phyloP scores from a whole-genome alignment of 2,329 filamentous ascomycete genomes.

The Exophiala viscosa region DNA sequence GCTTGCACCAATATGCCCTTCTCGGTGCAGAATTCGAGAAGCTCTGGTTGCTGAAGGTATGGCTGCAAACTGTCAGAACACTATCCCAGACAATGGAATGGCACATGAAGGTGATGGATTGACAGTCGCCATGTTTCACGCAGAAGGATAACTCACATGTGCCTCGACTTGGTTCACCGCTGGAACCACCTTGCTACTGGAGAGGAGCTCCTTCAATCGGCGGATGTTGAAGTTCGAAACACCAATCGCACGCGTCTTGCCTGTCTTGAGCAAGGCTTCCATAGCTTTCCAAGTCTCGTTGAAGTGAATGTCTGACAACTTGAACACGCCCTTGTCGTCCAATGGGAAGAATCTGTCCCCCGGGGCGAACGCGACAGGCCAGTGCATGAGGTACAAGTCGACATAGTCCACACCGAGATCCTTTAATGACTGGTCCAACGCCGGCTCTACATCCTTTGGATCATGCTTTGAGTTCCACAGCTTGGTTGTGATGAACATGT shows the following conservation, averaged over 20 bases:
- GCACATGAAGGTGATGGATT: no score
- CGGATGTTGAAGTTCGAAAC: conserved; percentile 49
- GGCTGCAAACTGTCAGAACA: conserved; percentile 45
- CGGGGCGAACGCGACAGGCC: conserved; percentile 47
- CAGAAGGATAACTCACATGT: conserved; percentile 34
- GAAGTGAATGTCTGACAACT: conserved; percentile 25
- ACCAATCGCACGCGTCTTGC: conserved; percentile 49
- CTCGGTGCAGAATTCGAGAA: conserved; percentile 55
- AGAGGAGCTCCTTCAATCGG: conserved; percentile 46
- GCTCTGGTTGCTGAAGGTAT: conserved; percentile 59
- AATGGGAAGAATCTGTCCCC: conserved; percentile 49
- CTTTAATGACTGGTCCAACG: conserved; percentile 47
- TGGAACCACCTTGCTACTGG: conserved; percentile 43
- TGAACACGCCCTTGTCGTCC: conserved; percentile 35
- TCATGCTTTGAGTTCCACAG: conserved; percentile 57
- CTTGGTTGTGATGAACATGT: conserved; percentile 54
- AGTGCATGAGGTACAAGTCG: conserved; percentile 52
- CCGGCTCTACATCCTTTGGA: conserved; percentile 48
- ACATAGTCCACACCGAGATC: conserved; percentile 53
- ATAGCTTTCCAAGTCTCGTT: conserved; percentile 46
- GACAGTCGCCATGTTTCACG: no score
- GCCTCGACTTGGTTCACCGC: conserved; percentile 51
- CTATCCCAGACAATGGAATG: no score
- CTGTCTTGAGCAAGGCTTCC: conserved; percentile 39
- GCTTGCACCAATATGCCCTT: conserved; percentile 61